Evolutionary conservation across 1,284 basidiomycete genomes (phyloP).

Genomic region (Ustilago lituana): DNA sequence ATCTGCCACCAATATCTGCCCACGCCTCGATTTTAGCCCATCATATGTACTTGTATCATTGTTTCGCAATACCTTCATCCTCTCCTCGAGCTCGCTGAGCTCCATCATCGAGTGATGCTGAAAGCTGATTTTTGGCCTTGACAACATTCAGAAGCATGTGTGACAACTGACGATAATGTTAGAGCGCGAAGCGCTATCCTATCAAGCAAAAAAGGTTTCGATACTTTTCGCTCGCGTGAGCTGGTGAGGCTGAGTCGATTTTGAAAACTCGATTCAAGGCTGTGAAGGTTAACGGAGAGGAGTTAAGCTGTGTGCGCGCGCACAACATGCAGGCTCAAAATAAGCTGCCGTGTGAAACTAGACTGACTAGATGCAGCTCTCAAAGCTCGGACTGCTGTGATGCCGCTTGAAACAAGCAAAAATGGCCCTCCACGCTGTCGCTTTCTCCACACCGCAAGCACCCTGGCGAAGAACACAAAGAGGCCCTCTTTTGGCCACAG

Average conservation of each 20-base stretch:
- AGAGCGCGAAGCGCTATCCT: no score
- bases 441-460: slow-evolving; percentile 28
- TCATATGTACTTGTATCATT: slow-evolving; percentile 20
- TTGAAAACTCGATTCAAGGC: not conserved
- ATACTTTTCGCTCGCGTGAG: not conserved
- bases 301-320: no score
- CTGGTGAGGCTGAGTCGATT: slow-evolving; percentile 1
- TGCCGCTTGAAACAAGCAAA: not conserved
- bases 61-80: not conserved
- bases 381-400: not conserved
- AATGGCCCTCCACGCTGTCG: slow-evolving; percentile 32
- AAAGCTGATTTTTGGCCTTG: no score
- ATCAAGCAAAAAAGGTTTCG: no score
- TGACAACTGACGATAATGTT: no score
- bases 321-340: not conserved
- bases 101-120: no score
- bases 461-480: no score
- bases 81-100: no score
- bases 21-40: not conserved
- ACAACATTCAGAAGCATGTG: no score
- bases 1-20: no score
- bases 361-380: not conserved
- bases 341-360: slow-evolving; percentile 1
- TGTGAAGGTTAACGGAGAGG: no score
- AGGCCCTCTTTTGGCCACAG: no score